phyloP scores from a whole-genome alignment of 306 rosid species.

The Rosa chinensis region DNA sequence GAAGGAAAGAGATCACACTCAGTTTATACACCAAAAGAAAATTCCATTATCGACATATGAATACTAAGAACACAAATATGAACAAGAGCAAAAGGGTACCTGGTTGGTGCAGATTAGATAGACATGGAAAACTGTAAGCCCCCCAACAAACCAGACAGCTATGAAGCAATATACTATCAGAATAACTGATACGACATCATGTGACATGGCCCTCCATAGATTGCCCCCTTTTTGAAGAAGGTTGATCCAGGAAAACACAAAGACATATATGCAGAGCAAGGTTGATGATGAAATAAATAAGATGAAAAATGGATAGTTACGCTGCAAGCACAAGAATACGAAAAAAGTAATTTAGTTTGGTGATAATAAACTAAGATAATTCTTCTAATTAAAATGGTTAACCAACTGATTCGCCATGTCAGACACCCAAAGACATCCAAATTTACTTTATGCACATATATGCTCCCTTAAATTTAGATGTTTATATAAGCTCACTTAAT shows the following conservation, averaged over 20 bases:
- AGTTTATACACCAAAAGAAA: not conserved
- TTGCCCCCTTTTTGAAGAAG: constrained; percentile 46
- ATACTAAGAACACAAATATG: not conserved
- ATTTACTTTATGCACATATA: not conserved
- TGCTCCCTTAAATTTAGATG: not conserved
- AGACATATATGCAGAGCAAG: constrained; percentile 70
- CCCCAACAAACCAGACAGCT: constrained; percentile 91
- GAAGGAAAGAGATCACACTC: not conserved
- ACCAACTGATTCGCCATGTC: not conserved
- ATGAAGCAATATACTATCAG: constrained; percentile 85
- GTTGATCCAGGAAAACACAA: constrained; percentile 75
- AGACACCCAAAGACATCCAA: not conserved
- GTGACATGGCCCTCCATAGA: constrained; percentile 50
- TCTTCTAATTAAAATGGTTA: not conserved
- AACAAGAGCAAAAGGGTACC: constrained; percentile 37
- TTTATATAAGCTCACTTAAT: not conserved
- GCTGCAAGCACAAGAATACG: constrained; percentile 51
- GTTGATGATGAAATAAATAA: constrained; percentile 76
- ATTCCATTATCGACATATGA: not conserved
- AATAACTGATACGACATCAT: constrained; percentile 54
- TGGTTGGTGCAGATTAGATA: constrained; percentile 86
- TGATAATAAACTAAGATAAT: not conserved
- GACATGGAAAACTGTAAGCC: constrained; percentile 81
- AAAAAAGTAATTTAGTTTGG: constrained; percentile 24
- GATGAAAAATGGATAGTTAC: constrained; percentile 84